Base-by-base conservation (phyloP, 176 grass and related monocot species). In the Triticum timopheevii region DNA sequence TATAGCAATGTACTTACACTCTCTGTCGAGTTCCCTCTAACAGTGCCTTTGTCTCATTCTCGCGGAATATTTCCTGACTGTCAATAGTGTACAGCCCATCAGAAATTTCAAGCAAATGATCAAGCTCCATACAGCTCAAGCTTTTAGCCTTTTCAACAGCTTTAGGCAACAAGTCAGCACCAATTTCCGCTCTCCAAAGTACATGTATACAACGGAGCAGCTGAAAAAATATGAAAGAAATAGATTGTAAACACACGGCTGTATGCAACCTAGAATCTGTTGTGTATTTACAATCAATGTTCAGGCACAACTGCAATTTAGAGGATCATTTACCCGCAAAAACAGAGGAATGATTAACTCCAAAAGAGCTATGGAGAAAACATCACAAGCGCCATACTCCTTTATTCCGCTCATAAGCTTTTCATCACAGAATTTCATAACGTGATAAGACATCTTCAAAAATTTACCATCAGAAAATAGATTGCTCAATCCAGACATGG, bases 11-110 rank as follows among this genome's bases (percentile, higher is more conserved):
- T 54, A 36, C 80, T 90, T 87, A 88, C 92, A 83, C 82, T 77
- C 86, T 88, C 78, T 93, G 88, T 56, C 88, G 86, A 68, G 87
- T 90, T 16, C 88, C 92, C 82, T 90, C 90, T 67, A 93, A 71
- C 92, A 88, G 90, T 61, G 87, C 88, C 86, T 88, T 86, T 54
- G 90, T 79, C 44, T 88, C 66, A 70, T 88, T 88, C 73, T 93
- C 86, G 50, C 74, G 83, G 28, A 78, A 93, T 4, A 63, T 75
- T 61, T 71, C 78, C 59, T 88, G 73, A 42, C 61, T 84, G 65
- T 77, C 58, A 49, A 61, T 44, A 33, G 86, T 88, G 13, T 25
- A 35, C 36, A 72, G 34, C 16, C 80, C 91, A 84, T 90, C 87
- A n/a, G 80, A 39, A 67, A 88, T 86, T 69, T 89, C 88, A 62